phyloP scores from a whole-genome alignment of 768 basidiomycete genomes.

The Clavulina sp. region DNA sequence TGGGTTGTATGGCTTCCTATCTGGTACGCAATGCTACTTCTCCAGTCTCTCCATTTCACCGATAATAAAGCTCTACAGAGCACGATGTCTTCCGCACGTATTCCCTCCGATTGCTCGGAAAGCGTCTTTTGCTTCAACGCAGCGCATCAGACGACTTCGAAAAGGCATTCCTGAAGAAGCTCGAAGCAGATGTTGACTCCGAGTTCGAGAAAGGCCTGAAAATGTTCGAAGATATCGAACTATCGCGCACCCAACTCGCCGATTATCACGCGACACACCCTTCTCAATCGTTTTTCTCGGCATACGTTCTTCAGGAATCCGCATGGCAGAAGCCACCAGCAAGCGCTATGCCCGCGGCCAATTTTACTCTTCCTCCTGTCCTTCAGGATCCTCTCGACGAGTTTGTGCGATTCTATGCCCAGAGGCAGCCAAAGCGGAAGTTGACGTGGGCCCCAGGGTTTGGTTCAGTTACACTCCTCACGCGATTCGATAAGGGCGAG shows the following conservation, averaged over 20 bases:
- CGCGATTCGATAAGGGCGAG: slow-evolving; percentile 41
- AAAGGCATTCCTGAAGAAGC: slow-evolving; percentile 61
- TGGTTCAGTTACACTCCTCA: slow-evolving; percentile 62
- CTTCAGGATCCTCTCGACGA: slow-evolving; percentile 54
- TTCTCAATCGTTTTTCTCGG: slow-evolving; percentile 32
- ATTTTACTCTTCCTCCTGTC: slow-evolving; percentile 38
- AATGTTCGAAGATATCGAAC: slow-evolving; percentile 82
- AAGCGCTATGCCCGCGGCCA: slow-evolving; percentile 13
- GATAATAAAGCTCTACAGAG: slow-evolving; percentile 28
- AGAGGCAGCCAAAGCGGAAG: slow-evolving; percentile 54
- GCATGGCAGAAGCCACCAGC: slow-evolving; percentile 75
- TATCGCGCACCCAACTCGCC: slow-evolving; percentile 55
- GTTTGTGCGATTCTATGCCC: slow-evolving; percentile 58
- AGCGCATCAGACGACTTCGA: slow-evolving; percentile 82
- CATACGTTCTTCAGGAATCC: slow-evolving; percentile 73
- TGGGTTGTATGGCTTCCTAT: slow-evolving; percentile 65
- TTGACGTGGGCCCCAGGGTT: slow-evolving; percentile 79
- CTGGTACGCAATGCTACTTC: slow-evolving; percentile 20
- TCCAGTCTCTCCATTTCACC: not conserved
- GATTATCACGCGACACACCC: slow-evolving; percentile 35
- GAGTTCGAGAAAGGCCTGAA: slow-evolving; percentile 88
- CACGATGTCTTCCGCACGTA: slow-evolving; percentile 90
- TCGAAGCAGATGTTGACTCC: slow-evolving; percentile 79
- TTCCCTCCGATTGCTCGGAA: slow-evolving; percentile 78
- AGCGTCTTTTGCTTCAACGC: slow-evolving; percentile 64